A percentile compares a stretch with the other conserved stretches of the same genome.
These are phyloP conservation scores for Spiromastix sp. DNA, from an alignment of 2,329 filamentous ascomycete genomes.

Conservation along the genomic window DNA sequence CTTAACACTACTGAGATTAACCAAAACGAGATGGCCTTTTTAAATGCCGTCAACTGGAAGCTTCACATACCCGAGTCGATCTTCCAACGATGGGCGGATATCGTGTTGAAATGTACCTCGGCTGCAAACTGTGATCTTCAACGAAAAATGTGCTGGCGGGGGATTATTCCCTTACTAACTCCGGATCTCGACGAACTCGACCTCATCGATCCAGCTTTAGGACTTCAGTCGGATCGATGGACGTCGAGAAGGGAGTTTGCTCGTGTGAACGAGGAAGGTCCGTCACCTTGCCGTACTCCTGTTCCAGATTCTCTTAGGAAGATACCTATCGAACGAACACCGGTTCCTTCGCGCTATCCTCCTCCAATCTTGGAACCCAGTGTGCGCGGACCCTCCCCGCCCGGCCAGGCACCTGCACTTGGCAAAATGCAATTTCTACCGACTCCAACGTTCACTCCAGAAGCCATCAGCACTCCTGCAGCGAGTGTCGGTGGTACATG, in stretches of 20 bases:
- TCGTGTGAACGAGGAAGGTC: too few species aligned
- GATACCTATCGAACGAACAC: slow-evolving; percentile 17
- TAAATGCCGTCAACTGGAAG: slow-evolving; percentile 84
- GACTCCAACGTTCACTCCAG: slow-evolving; percentile 53
- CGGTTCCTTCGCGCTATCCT: slow-evolving; percentile 22
- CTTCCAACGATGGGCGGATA: slow-evolving; percentile 89
- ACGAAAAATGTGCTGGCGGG: slow-evolving; percentile 33
- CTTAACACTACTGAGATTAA: slow-evolving; percentile 89
- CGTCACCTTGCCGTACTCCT: slow-evolving; percentile 5
- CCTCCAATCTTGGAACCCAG: slow-evolving; percentile 43
- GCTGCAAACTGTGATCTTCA: slow-evolving; percentile 29
- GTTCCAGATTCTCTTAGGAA: neutral
- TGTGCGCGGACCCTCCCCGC: too few species aligned
- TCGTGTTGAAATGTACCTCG: slow-evolving; percentile 77
- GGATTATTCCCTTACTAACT: slow-evolving; percentile 45
- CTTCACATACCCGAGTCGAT: slow-evolving; percentile 82
- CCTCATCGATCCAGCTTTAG: slow-evolving; percentile 13
- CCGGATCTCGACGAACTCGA: slow-evolving; percentile 45
- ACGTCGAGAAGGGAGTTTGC: too few species aligned
- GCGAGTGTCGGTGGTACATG: slow-evolving; percentile 43
- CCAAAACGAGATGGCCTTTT: slow-evolving; percentile 87
- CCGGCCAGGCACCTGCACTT: slow-evolving; percentile 42
- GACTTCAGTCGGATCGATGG: too few species aligned
- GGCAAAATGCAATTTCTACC: slow-evolving; percentile 46
- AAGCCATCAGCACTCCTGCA: slow-evolving; percentile 49